Conservation (phyloP, 106 monocot genomes). For the Acanthochlamys bracteata region DNA sequence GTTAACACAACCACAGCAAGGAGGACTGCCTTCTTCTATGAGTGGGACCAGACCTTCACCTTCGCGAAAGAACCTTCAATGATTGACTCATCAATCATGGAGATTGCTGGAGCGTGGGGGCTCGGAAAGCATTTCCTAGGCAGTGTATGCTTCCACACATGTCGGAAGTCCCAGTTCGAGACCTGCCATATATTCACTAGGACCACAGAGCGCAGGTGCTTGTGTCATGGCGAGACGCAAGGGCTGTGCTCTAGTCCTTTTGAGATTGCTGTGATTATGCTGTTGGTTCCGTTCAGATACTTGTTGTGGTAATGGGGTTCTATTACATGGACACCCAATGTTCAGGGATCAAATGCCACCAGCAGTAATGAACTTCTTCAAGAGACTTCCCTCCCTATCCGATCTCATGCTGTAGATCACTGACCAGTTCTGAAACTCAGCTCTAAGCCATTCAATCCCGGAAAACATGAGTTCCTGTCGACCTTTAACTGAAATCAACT, state of each 20-base stretch:
- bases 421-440: background rate
- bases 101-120: slow-evolving; percentile 40
- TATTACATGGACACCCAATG: slow-evolving; percentile 74
- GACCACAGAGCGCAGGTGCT: slow-evolving; percentile 66
- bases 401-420: slow-evolving; percentile 44
- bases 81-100: slow-evolving; percentile 26
- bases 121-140: slow-evolving; percentile 61
- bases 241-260: slow-evolving; percentile 54
- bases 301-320: slow-evolving; percentile 40
- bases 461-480: too few species aligned
- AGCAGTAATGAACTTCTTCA: slow-evolving; percentile 65
- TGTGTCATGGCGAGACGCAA: slow-evolving; percentile 68
- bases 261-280: slow-evolving; percentile 31
- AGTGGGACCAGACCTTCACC: slow-evolving; percentile 84
- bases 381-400: slow-evolving; percentile 62
- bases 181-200: slow-evolving; percentile 67
- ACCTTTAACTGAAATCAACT: too few species aligned
- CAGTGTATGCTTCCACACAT: slow-evolving; percentile 69
- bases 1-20: slow-evolving; percentile 44
- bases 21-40: slow-evolving; percentile 36
- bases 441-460: too few species aligned
- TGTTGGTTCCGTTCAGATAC: slow-evolving; percentile 43
- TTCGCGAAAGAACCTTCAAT: slow-evolving; percentile 35
- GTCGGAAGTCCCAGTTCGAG: slow-evolving; percentile 53
- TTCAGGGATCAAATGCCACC: slow-evolving; percentile 62